Percentiles rank a stretch among this genome's conserved stretches.
Evolutionary conservation across 768 basidiomycete genomes (phyloP).

Genomic region (Tephrocybe sp.): DNA sequence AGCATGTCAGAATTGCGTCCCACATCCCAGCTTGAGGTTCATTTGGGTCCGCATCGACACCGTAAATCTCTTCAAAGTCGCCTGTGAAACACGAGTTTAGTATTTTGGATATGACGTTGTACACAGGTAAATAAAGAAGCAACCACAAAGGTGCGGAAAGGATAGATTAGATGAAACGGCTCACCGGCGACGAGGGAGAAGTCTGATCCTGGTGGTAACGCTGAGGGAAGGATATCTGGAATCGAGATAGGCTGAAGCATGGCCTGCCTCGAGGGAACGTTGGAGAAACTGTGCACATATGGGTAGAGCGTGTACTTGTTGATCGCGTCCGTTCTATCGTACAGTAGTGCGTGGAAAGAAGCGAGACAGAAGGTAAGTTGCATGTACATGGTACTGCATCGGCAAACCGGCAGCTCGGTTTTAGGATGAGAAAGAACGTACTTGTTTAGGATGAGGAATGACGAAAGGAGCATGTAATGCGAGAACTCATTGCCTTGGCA

Average conservation of each 20-base stretch:
- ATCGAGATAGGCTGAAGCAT: conserved; percentile 71
- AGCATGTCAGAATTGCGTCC: conserved; percentile 92
- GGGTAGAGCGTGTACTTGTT: conserved; percentile 80
- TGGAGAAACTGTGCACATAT: conserved; percentile 92
- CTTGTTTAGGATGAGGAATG: conserved; percentile 88
- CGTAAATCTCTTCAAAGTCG: conserved; percentile 94
- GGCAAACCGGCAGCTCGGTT: too few relatives aligned
- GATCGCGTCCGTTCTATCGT: conserved; percentile 59
- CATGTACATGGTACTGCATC: too few relatives aligned
- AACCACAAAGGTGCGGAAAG: background rate
- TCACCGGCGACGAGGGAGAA: conserved; percentile 88
- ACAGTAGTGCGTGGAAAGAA: background rate
- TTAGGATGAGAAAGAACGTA: conserved; percentile 29
- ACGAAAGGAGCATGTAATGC: conserved; percentile 91
- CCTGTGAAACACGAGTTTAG: conserved; percentile 38
- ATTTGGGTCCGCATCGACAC: conserved; percentile 47
- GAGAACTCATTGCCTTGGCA: conserved; percentile 97
- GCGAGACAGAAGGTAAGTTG: conserved; percentile 1
- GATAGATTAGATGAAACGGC: conserved; percentile 8
- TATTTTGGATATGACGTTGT: background rate
- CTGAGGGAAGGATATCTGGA: conserved; percentile 83
- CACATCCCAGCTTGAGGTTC: conserved; percentile 78
- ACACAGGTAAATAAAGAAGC: background rate
- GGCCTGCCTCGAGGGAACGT: conserved; percentile 55
- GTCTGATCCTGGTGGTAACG: conserved; percentile 59